A percentile compares a stretch with the other conserved stretches of the same genome.
These are phyloP conservation scores for Rhodosporidiobolus sp. DNA, from an alignment of 768 basidiomycete species.

Conservation along the genomic window DNA sequence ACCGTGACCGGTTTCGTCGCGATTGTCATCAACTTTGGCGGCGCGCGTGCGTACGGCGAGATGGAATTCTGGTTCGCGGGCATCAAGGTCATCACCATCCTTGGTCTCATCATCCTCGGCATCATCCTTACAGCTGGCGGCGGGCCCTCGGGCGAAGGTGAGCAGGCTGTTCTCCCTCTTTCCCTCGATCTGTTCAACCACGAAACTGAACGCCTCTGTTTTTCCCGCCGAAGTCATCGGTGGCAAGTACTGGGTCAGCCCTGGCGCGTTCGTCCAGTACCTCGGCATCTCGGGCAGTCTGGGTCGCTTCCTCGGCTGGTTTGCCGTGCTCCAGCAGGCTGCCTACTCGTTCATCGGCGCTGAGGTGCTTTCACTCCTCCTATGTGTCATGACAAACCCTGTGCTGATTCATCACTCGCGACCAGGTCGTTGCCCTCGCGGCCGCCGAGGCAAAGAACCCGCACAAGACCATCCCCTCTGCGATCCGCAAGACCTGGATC, in stretches of 20 bases:
- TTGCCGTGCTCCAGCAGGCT: constrained; percentile 57
- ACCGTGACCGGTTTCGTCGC: constrained; percentile 71
- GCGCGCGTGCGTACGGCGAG: constrained; percentile 54
- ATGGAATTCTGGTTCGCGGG: constrained; percentile 62
- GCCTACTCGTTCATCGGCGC: constrained; percentile 60
- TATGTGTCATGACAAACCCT: too few species aligned
- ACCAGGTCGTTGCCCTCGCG: constrained; percentile 50
- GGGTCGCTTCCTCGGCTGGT: constrained; percentile 73
- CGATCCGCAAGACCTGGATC: constrained; percentile 65
- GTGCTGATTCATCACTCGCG: background rate
- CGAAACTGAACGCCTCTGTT: too few species aligned
- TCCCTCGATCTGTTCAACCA: too few species aligned
- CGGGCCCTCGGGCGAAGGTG: constrained; percentile 63
- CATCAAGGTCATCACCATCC: constrained; percentile 38
- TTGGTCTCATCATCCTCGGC: constrained; percentile 55
- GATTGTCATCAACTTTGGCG: constrained; percentile 54
- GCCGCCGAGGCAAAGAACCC: constrained; percentile 54
- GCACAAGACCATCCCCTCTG: constrained; percentile 60
- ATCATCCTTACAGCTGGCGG: constrained; percentile 84
- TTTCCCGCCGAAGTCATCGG: constrained; percentile 74
- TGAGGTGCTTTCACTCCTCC: constrained; percentile 37
- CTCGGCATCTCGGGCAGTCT: constrained; percentile 56
- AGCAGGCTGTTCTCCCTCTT: too few species aligned
- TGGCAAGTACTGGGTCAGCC: constrained; percentile 63
- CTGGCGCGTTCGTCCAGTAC: constrained; percentile 77